Evolutionary conservation across 1,139 yeast genomes (phyloP).

Genomic region (Nakaseomyces glabratus): DNA sequence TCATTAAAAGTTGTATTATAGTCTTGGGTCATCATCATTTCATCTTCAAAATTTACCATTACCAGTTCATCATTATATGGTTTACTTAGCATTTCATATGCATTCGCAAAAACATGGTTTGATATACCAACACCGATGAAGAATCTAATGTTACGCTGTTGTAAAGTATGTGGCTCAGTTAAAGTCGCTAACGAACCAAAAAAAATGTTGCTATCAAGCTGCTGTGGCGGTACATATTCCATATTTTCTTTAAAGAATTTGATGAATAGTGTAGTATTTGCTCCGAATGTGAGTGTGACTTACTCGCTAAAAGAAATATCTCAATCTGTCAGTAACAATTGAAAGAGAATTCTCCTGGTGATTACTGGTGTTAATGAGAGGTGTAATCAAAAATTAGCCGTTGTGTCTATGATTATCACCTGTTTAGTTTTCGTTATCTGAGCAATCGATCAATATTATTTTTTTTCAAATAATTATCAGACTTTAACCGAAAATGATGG

Average conservation of each 20-base stretch:
- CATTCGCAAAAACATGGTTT: conserved; percentile 22
- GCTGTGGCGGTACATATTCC: conserved; percentile 21
- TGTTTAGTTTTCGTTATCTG: too few relatives aligned
- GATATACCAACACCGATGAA: conserved; percentile 24
- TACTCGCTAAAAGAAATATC: too few relatives aligned
- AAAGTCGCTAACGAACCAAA: conserved; percentile 32
- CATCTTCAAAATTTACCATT: conserved; percentile 20
- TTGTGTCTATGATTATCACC: too few relatives aligned
- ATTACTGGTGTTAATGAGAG: too few relatives aligned
- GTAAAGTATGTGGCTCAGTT: conserved; percentile 27
- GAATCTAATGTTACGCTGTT: conserved; percentile 19
- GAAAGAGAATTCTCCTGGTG: too few relatives aligned
- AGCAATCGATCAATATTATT: too few relatives aligned
- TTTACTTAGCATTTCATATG: conserved; percentile 23
- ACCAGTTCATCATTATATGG: conserved; percentile 16
- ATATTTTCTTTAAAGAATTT: conserved; percentile 1
- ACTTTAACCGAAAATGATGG: too few relatives aligned
- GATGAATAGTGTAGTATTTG: conserved; percentile 3
- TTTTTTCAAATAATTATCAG: too few relatives aligned
- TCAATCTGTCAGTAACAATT: too few relatives aligned
- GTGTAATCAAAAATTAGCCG: too few relatives aligned
- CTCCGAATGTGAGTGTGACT: too few relatives aligned
- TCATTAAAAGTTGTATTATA: background rate
- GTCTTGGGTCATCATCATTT: conserved; percentile 13
- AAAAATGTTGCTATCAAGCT: conserved; percentile 29